Evolutionary conservation across 345 rosid species (phyloP), one percentile per base, ranked within the genome.

Genomic region (Lepidium aucheri): DNA sequence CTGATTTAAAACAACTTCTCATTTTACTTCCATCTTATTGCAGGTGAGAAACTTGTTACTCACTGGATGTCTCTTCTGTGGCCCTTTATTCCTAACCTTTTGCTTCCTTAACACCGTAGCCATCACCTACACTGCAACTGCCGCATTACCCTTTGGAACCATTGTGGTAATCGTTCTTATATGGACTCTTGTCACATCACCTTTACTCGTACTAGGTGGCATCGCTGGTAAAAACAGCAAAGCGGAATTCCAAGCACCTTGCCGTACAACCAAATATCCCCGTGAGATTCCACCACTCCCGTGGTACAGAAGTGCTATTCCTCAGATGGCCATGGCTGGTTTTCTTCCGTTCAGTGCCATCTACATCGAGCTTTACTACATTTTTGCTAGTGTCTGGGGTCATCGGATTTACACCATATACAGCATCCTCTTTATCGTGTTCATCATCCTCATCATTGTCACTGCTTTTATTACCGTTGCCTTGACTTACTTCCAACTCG

Each of bases 261-360:
- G 90, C 73, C 90, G 88, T 13, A 88, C 92, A 57, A 84, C 96
- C 3, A 88, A 88, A 76, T 88, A 88, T 65, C 96, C 90, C 22
- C 68, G 92, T 65, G 92, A 88, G 72, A 83, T 88, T 60, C 92
- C 96, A 1, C 79, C 71, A 5, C 74, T 86, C 59, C 96, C 92
- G 17, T 88, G 96, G 96, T 86, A 88, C 59, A 74, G 92, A 75
- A 80, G 85, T 30, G 78, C 92, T 8, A 53, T 88, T 70, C 92
- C 96, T 57, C 96, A 88, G 82, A 88, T 88, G 96, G 96, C 92
- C 20, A 86, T 86, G 96, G 96, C 96, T 7, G 93, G 93, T 14
- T 86, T 86, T 34, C 79, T 86, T 41, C 89, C 93, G 13, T 86
- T 86, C 73, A 86, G 89, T 80, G 93, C 93, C 49, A 88, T 88